Evolutionary conservation across 768 basidiomycete genomes (phyloP), one percentile per base, ranked within the genome.

Genomic region (Pholiota microspora): DNA sequence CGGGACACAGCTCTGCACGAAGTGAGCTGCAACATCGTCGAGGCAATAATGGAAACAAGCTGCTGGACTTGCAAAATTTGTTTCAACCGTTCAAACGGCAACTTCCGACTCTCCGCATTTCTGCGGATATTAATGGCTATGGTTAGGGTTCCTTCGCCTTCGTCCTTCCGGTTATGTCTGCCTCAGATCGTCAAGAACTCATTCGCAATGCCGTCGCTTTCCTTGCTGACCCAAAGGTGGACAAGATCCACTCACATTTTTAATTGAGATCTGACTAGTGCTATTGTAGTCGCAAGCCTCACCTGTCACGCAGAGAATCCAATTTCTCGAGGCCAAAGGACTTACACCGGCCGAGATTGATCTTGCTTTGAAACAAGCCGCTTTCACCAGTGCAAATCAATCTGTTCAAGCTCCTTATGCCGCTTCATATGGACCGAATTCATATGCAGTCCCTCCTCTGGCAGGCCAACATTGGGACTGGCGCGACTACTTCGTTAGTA

Each of bases 321-420:
- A 92, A 59, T 99, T 98, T 74, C 81, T 99, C n/a, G 89, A 97
- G 64, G 88, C 92, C 5, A 98, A 98, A 69, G 97, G 97, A 2
- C 76, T 99, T 29, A 86, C 85, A 0, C 77, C 79, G 5, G 69
- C 76, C 13, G 96, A 99, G 72, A 94, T 98, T 57, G 92, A 97
- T 67, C 75, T 84, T 27, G 94, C 93, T 1, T 69, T 98, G 66
- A 80, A 80, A 55, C 86, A 86, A 65, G 80, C 85, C 0, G 68
- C 83, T 25, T 59, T 54, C 48, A 55, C 66, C 38, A 55, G 52
- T 54, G 57, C 64, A n/a, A 56, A 62, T 27, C n/a, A 59, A 51
- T 27, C 58, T 50, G 35, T 64, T 54, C 62, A 60, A 32, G 56
- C 63, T 4, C 66, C 64, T 31, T 81, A 81, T 64, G 55, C 69